Conservation (phyloP, 495 filamentous ascomycete species). For the Friedmanniomyces simplex region DNA sequence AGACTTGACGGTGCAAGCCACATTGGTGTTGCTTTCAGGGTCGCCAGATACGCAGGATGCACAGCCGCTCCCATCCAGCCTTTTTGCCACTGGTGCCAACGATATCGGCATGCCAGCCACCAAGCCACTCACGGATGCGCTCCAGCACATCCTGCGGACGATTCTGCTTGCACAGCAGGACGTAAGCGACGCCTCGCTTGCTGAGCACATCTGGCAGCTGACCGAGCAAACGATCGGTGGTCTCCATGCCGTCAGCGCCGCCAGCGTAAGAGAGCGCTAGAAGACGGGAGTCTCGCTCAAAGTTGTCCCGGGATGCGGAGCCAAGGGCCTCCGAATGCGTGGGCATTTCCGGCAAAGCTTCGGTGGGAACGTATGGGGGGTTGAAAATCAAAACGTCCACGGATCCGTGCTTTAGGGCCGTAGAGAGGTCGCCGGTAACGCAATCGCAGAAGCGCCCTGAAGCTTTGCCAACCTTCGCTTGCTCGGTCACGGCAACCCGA, state of each 20-base stretch:
- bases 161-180: constrained; percentile 84
- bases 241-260: constrained; percentile 84
- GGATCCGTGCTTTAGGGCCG: constrained; percentile 41
- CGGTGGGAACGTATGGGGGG: constrained; percentile 87
- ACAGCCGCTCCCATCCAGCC: constrained; percentile 86
- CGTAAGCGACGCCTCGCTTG: constrained; percentile 67
- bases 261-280: constrained; percentile 84
- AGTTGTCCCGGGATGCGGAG: constrained; percentile 29
- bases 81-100: constrained; percentile 73
- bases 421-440: constrained; percentile 54
- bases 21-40: constrained; percentile 16
- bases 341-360: constrained; percentile 46
- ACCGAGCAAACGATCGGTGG: constrained; percentile 65
- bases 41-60: constrained; percentile 67
- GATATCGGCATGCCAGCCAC: constrained; percentile 61
- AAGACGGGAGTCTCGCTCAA: constrained; percentile 64
- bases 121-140: constrained; percentile 44
- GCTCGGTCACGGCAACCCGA: constrained; percentile 37
- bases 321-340: constrained; percentile 28
- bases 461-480: neutral
- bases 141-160: constrained; percentile 63
- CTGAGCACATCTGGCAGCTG: constrained; percentile 54
- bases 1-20: neutral
- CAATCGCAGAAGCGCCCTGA: constrained; percentile 45
- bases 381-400: constrained; percentile 92